Evolutionary conservation across 495 filamentous ascomycete species (phyloP), one percentile per base, ranked within the genome.

Genomic region (Neurospora sp.): DNA sequence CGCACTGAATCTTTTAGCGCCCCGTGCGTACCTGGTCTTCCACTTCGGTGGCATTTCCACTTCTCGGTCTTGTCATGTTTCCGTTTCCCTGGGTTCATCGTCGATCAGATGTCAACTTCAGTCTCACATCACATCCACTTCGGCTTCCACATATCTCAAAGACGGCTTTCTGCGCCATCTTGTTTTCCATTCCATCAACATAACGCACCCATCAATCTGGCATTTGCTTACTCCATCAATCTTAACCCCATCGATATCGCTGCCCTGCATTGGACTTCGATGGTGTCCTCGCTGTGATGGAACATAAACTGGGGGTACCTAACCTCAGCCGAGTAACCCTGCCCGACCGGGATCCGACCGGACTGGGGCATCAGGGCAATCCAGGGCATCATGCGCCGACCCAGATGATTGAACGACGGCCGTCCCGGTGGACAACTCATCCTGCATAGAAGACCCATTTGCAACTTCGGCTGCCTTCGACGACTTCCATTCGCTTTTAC

Each of bases 351-450:
- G 53, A 35, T 27, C 47, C 47, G 47, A 59, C 47, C 47, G 22
- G 10, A 59, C 12, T 61, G 53, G 53, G 45, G 45, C 45, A 47
- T 47, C 45, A 53, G 45, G 45, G 45, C 45, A 53, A 20, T 12
- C 45, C 20, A 65, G 53, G 53, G 27, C 53, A 65, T 65, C 53
- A 65, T 65, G 53, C 53, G 53, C 53, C 53, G 31, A 65, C 53
- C 53, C 53, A 65, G 27, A 61, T 69, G 78, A 74, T 75, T 75
- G 77, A 78, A 74, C 72, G 77, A 75, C 73, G 47, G 47, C 47
- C 47, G 47, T 61, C 5, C 47, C 53, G 77, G 77, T 81, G 83
- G 80, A 83, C 83, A 85, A 85, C 82, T 84, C 82, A 85, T 81
- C 82, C 80, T 83, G 83, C 83, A 85, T 78, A 71, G 35, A 6